Conservation (phyloP, 345 rosid genomes). For the Laguncularia racemosa region DNA sequence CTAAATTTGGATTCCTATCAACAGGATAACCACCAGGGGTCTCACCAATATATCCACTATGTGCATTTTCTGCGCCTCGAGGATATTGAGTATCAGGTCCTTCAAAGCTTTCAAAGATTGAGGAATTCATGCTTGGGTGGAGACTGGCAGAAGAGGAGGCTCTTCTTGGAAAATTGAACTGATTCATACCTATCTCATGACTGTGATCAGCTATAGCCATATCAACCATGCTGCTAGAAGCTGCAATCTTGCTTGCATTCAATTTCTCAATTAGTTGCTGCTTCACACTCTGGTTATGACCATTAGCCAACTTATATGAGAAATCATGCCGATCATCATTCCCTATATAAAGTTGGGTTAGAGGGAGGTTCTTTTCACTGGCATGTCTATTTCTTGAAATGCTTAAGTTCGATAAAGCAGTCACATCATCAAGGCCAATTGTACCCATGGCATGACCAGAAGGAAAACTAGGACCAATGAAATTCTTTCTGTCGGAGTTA, state of each 20-base stretch:
- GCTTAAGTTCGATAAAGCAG: conserved; percentile 47
- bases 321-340: conserved; percentile 36
- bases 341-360: conserved; percentile 33
- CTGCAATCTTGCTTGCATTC: conserved; percentile 36
- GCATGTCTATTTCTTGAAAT: conserved; percentile 38
- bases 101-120: conserved; percentile 42
- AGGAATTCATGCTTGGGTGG: conserved; percentile 36
- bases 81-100: conserved; percentile 28
- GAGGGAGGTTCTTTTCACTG: conserved; percentile 31
- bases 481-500: conserved; percentile 42
- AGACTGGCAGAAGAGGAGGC: conserved; percentile 64
- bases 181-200: conserved; percentile 35
- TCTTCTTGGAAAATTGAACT: conserved; percentile 50
- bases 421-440: conserved; percentile 46
- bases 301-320: conserved; percentile 37
- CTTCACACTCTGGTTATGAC: conserved; percentile 39
- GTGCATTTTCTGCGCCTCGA: conserved; percentile 33
- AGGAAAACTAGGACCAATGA: conserved; percentile 30
- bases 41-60: conserved; percentile 28
- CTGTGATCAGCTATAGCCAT: conserved; percentile 27
- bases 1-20: conserved; percentile 38
- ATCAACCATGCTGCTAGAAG: conserved; percentile 38
- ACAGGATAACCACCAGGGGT: conserved; percentile 34
- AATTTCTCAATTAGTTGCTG: conserved; percentile 37
- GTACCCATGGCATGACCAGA: conserved; percentile 35